Percentiles rank a stretch among this genome's conserved stretches.
Evolutionary conservation across 305 asterid genomes (phyloP).

Genomic region (Fraxinus sp.): DNA sequence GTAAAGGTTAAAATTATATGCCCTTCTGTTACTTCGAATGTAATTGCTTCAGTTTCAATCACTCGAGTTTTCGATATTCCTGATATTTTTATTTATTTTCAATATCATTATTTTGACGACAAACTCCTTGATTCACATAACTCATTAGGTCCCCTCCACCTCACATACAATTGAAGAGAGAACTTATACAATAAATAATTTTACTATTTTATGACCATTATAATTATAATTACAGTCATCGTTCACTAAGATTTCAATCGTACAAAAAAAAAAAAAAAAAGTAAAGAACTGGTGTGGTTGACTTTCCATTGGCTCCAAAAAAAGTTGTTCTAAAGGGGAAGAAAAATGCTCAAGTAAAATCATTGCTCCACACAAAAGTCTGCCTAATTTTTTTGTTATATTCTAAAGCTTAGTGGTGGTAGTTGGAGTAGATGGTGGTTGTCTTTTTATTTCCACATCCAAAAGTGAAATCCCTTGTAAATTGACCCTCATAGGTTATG

Average conservation of each 20-base stretch:
- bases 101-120: neutral
- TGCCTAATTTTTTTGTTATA: neutral
- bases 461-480: constrained; percentile 24
- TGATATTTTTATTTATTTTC: no score
- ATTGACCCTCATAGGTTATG: constrained; percentile 6
- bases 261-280: neutral
- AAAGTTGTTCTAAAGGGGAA: constrained; percentile 2
- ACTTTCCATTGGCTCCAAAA: constrained; percentile 21
- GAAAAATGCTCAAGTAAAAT: neutral
- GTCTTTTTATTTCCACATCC: constrained; percentile 29
- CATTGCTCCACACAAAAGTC: neutral
- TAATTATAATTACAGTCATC: neutral
- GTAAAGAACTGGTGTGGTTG: constrained; percentile 6
- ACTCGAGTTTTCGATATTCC: no score
- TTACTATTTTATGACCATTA: neutral
- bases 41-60: no score
- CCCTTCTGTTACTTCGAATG: no score
- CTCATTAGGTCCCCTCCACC: neutral
- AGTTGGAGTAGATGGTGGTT: constrained; percentile 20
- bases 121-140: neutral
- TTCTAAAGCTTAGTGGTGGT: neutral
- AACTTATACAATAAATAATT: neutral
- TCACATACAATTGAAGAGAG: neutral
- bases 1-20: neutral
- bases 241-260: neutral